Conservation (phyloP, 192 early-diverging fungal genomes). For the Haplosporangium gracile region DNA sequence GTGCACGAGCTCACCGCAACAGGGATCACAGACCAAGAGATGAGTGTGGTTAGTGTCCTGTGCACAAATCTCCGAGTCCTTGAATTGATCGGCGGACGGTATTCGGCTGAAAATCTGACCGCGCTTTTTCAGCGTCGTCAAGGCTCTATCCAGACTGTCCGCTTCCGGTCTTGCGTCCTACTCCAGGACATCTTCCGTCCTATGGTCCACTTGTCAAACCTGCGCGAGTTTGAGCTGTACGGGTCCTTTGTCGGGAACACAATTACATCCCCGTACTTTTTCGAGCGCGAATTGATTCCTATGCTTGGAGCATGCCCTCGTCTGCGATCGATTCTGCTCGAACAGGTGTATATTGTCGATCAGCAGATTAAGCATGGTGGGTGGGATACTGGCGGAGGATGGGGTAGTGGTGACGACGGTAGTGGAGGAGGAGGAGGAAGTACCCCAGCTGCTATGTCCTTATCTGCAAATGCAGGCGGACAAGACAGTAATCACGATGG, state of each 20-base stretch:
- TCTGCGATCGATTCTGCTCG: constrained; percentile 25
- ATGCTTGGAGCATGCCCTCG: constrained; percentile 32
- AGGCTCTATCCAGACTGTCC: constrained; percentile 33
- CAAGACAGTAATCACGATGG: not conserved
- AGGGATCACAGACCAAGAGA: constrained; percentile 52
- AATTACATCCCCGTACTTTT: constrained; percentile 52
- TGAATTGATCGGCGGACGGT: constrained; percentile 48
- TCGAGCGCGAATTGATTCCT: constrained; percentile 42
- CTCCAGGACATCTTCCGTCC: constrained; percentile 49
- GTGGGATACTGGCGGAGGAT: not conserved
- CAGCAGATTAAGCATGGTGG: constrained; percentile 30
- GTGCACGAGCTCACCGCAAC: constrained; percentile 46
- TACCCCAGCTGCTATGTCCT: not conserved
- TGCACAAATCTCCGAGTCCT: constrained; percentile 45
- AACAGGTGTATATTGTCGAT: constrained; percentile 47
- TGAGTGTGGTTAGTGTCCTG: constrained; percentile 21
- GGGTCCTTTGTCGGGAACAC: constrained; percentile 56
- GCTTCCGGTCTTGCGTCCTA: constrained; percentile 37
- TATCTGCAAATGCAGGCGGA: not conserved
- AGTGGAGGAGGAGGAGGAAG: not conserved
- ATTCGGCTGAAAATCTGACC: constrained; percentile 31
- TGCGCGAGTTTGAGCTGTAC: constrained; percentile 50
- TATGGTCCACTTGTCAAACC: constrained; percentile 21
- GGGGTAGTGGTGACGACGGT: constrained; percentile 8
- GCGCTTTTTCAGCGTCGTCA: constrained; percentile 35